Conservation (phyloP, 768 basidiomycete genomes). For the Pholiota molesta region DNA sequence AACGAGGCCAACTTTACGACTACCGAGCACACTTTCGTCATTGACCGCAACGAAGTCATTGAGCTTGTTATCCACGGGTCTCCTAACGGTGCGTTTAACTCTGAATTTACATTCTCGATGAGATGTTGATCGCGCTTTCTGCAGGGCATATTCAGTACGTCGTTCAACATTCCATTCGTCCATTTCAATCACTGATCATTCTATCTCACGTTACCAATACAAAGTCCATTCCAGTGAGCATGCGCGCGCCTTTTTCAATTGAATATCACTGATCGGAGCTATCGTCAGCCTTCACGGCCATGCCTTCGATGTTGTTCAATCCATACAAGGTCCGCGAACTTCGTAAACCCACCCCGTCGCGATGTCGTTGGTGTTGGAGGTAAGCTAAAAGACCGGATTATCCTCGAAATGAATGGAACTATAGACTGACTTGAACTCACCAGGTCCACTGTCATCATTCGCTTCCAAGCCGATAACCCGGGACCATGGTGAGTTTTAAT, state of each 20-base stretch:
- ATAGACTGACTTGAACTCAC: background rate
- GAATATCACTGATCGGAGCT: background rate
- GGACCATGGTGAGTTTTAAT: constrained; percentile 29
- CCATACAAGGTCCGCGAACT: constrained; percentile 41
- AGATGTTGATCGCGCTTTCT: background rate
- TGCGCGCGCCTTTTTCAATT: background rate
- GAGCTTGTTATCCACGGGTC: constrained; percentile 29
- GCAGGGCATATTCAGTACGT: constrained; percentile 20
- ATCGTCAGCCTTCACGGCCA: constrained; percentile 21
- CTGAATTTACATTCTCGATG: constrained; percentile 21
- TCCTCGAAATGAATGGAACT: too few species aligned
- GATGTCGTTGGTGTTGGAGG: constrained; percentile 42
- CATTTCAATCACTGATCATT: background rate
- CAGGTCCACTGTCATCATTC: constrained; percentile 26
- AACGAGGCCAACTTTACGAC: constrained; percentile 23
- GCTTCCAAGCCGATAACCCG: constrained; percentile 29
- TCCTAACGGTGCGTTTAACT: constrained; percentile 22
- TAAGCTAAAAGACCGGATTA: background rate
- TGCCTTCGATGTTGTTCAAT: constrained; percentile 41
- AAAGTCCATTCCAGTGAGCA: constrained; percentile 23
- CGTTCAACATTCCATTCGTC: background rate
- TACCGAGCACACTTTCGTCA: constrained; percentile 30
- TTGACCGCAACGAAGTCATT: constrained; percentile 28
- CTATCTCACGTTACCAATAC: constrained; percentile 42
- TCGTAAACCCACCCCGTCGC: constrained; percentile 40